Evolutionary conservation across 371 early-diverging fungal genomes (phyloP), one percentile per base, ranked within the genome.

Genomic region (Mortierella sp.): DNA sequence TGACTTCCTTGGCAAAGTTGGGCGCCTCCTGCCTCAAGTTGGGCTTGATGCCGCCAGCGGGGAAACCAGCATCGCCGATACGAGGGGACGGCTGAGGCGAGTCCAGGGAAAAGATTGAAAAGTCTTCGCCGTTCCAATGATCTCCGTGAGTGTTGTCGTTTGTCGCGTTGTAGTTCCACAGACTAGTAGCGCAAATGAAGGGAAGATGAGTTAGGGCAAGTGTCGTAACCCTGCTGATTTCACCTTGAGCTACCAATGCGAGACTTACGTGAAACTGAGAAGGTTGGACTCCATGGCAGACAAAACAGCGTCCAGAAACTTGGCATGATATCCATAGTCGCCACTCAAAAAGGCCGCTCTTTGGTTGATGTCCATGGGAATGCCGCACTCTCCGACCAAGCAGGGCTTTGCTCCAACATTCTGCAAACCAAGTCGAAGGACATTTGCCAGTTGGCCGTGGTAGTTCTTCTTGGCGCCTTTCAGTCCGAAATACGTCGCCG

Each of bases 101-200:
- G 40, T 86, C 86, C 34, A 87, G 81, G 2, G 95, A 94, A 79
- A 89, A 95, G 67, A 96, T 93, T 21, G 95, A 94, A 83, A 97
- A 96, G 87, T 97, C 95, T 75, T 97, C 97, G 10, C 96, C 97
- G 77, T 97, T 97, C 97, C 97, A 97, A 54, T 95, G 94, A 79
- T 97, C 97, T 0, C 96, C 96, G 81, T 91, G 90, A 69, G 89
- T 90, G 82, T 96, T 92, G 77, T 94, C 94, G 80, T 96, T 96
- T 71, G 89, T 89, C 13, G 96, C 90, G 82, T 96, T 95, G 83
- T 96, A 96, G 80, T 95, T 95, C 96, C 96, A 96, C 1, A 96
- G 82, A 5, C 95, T 96, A 86, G 80, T 24, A 26, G 69, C 9
- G 10, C 67, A 67, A 50, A 61, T 40, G 16, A 34, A 37, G 1